A percentile compares a stretch with the other conserved stretches of the same genome.
Evolutionary conservation across 2,329 filamentous ascomycete species (phyloP).

Genomic region (Salinomyces thailandicus): DNA sequence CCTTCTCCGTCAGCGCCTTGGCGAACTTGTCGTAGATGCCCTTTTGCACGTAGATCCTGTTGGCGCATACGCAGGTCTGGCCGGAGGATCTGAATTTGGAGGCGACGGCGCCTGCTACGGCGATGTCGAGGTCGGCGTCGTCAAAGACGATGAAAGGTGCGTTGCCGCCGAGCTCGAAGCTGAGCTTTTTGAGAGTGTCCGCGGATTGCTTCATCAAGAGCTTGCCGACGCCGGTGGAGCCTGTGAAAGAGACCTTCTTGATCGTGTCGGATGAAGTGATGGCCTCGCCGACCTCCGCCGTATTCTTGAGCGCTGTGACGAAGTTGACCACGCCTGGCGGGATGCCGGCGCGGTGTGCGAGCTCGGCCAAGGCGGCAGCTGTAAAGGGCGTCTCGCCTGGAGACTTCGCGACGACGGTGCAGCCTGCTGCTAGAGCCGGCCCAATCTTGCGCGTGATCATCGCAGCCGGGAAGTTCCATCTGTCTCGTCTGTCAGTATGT

Average conservation of each 20-base stretch:
- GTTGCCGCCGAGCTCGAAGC: conserved; percentile 88
- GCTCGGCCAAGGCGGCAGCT: conserved; percentile 73
- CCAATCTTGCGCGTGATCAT: conserved; percentile 41
- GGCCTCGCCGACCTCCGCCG: conserved; percentile 62
- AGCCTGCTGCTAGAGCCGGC: conserved; percentile 75
- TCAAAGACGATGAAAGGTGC: conserved; percentile 96
- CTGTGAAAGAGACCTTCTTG: conserved; percentile 90
- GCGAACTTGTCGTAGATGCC: conserved; percentile 70
- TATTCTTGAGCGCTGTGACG: conserved; percentile 70
- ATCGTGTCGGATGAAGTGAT: conserved; percentile 68
- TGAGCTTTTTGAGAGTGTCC: conserved; percentile 72
- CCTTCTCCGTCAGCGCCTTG: conserved; percentile 57
- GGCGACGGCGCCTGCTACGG: conserved; percentile 70
- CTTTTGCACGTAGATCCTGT: conserved; percentile 69
- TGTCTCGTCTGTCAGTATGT: conserved; percentile 1
- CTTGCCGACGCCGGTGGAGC: conserved; percentile 54
- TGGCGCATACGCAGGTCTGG: conserved; percentile 79
- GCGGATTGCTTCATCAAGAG: conserved; percentile 87
- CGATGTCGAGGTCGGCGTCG: conserved; percentile 74
- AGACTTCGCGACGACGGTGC: conserved; percentile 85
- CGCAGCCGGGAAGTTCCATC: conserved; percentile 63
- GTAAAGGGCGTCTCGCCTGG: conserved; percentile 90
- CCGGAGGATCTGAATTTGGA: conserved; percentile 92
- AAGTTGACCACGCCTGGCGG: conserved; percentile 87
- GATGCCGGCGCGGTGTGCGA: conserved; percentile 76